Percentiles rank a stretch among this genome's conserved stretches.
Conservation (phyloP, 306 rosid species). For the Benincasa hispida region DNA sequence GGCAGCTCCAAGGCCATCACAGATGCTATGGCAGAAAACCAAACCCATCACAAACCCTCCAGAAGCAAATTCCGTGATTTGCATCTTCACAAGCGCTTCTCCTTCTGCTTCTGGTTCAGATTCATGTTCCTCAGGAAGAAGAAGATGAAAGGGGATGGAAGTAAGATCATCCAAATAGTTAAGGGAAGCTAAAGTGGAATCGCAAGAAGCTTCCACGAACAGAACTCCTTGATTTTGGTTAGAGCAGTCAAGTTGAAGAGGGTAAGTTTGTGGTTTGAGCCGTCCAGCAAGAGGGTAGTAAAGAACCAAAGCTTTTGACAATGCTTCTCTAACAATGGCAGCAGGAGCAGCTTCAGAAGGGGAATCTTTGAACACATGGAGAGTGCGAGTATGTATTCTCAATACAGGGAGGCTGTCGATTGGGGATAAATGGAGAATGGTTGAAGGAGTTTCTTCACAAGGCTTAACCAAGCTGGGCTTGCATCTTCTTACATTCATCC, state of each 20-base stretch:
- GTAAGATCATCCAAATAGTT: constrained; percentile 30
- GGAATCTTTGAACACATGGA: constrained; percentile 54
- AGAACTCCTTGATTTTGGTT: constrained; percentile 50
- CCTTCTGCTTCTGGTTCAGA: neutral
- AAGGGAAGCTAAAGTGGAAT: constrained; percentile 29
- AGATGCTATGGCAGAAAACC: constrained; percentile 51
- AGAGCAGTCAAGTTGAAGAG: constrained; percentile 38
- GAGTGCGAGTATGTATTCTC: constrained; percentile 47
- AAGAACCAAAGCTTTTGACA: constrained; percentile 55
- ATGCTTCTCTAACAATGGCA: constrained; percentile 34
- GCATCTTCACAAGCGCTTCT: constrained; percentile 56
- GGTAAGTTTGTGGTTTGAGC: constrained; percentile 8
- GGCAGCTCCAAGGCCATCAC: constrained; percentile 87
- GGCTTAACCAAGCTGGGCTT: constrained; percentile 35
- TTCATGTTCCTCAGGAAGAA: constrained; percentile 28
- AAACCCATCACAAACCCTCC: constrained; percentile 76
- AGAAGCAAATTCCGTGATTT: constrained; percentile 56
- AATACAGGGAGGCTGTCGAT: constrained; percentile 43
- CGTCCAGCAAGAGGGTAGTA: constrained; percentile 76
- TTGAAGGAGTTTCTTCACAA: constrained; percentile 22
- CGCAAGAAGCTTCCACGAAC: constrained; percentile 49
- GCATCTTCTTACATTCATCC: constrained; percentile 23
- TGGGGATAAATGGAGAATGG: constrained; percentile 37
- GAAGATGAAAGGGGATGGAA: constrained; percentile 29
- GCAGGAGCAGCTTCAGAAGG: constrained; percentile 18